phyloP scores from a whole-genome alignment of 768 basidiomycete species.

The Boletales sp. region DNA sequence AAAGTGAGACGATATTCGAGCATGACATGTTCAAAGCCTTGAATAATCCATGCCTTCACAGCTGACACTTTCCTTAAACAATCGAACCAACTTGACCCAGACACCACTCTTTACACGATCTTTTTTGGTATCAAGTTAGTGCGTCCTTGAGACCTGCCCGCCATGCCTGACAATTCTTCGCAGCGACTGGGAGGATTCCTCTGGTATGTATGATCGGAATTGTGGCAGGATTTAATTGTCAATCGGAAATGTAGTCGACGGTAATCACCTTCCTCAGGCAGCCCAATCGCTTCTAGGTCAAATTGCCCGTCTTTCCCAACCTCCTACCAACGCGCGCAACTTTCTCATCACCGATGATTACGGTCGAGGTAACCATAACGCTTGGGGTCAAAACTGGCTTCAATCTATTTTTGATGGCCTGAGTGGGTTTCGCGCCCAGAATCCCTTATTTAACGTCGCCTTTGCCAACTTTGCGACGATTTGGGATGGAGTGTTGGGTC shows the following conservation, averaged over 20 bases:
- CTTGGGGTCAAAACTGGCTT: slow-evolving; percentile 45
- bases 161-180: slow-evolving; percentile 1
- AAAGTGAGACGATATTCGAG: slow-evolving; percentile 31
- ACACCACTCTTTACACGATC: slow-evolving; percentile 46
- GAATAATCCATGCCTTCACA: slow-evolving; percentile 10
- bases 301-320: slow-evolving; percentile 42
- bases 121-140: slow-evolving; percentile 57
- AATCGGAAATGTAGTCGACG: slow-evolving; percentile 33
- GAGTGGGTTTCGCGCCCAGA: slow-evolving; percentile 28
- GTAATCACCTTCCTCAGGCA: slow-evolving; percentile 44
- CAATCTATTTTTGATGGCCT: slow-evolving; percentile 45
- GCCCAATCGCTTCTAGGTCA: slow-evolving; percentile 42
- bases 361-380: slow-evolving; percentile 40
- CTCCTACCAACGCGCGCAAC: slow-evolving; percentile 48
- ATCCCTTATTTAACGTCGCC: slow-evolving; percentile 36
- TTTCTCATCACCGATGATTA: slow-evolving; percentile 52
- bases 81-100: slow-evolving; percentile 39
- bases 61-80: slow-evolving; percentile 45
- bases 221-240: neutral
- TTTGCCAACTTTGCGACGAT: slow-evolving; percentile 47
- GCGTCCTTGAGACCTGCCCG: neutral
- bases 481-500: slow-evolving; percentile 46
- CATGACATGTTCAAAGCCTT: neutral
- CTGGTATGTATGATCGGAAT: slow-evolving; percentile 25
- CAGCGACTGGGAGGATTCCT: slow-evolving; percentile 44